Conservation (phyloP, 805 yeast genomes). For the Lipomyces lipofer region DNA sequence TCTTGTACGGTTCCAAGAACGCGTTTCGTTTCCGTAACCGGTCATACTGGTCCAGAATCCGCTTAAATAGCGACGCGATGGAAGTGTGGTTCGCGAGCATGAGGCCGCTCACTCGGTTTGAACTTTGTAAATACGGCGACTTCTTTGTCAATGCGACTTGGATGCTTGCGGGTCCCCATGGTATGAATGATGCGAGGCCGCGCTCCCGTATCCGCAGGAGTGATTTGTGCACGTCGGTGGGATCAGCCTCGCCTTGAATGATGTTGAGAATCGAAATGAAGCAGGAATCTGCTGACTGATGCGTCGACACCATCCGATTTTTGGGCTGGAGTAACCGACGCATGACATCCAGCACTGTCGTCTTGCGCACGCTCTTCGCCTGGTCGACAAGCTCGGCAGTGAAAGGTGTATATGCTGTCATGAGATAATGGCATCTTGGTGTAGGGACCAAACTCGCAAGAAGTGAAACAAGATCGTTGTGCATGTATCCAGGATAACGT, state of each 20-base stretch:
- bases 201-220: slow-evolving; percentile 45
- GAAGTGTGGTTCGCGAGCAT: slow-evolving; percentile 83
- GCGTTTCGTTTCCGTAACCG: slow-evolving; percentile 77
- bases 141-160: slow-evolving; percentile 75
- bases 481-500: slow-evolving; percentile 89
- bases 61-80: slow-evolving; percentile 63
- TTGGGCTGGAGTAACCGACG: slow-evolving; percentile 78
- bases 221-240: slow-evolving; percentile 59
- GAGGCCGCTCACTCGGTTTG: slow-evolving; percentile 66
- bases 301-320: slow-evolving; percentile 64
- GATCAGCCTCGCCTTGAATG: slow-evolving; percentile 66
- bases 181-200: slow-evolving; percentile 65
- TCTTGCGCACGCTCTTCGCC: slow-evolving; percentile 60
- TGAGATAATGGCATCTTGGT: slow-evolving; percentile 74
- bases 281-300: slow-evolving; percentile 47
- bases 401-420: slow-evolving; percentile 76
- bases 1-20: slow-evolving; percentile 72
- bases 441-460: slow-evolving; percentile 81
- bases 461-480: slow-evolving; percentile 79
- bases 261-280: slow-evolving; percentile 73
- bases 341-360: slow-evolving; percentile 82
- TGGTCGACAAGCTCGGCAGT: slow-evolving; percentile 64
- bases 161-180: slow-evolving; percentile 79
- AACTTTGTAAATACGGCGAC: slow-evolving; percentile 57
- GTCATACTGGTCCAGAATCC: slow-evolving; percentile 75